Percentiles rank a stretch among this genome's conserved stretches.
Conservation (phyloP, 192 early-diverging fungal species). For the Lobosporangium transversale region DNA sequence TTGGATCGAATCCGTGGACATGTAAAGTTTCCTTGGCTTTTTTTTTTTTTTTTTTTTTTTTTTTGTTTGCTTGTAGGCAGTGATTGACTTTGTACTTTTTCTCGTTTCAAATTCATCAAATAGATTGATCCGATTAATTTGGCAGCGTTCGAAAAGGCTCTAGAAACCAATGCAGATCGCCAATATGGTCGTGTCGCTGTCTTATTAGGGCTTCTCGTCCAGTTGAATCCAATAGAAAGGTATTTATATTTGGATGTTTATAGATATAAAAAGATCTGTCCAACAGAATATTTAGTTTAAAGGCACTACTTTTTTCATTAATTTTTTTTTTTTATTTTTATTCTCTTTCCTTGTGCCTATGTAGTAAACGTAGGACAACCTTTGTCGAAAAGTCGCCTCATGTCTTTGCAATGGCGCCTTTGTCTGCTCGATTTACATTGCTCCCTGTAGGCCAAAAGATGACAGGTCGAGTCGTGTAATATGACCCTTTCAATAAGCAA, state of each 20-base stretch:
- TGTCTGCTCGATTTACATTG: slow-evolving; percentile 65
- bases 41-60: not conserved
- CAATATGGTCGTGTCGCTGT: slow-evolving; percentile 65
- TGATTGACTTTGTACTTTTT: not conserved
- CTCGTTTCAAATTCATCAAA: too few relatives aligned
- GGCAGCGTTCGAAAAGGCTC: slow-evolving; percentile 58
- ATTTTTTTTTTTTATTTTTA: not conserved
- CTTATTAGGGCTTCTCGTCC: slow-evolving; percentile 62
- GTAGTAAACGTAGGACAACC: slow-evolving; percentile 53
- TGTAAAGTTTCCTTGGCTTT: slow-evolving; percentile 22
- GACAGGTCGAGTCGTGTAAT: slow-evolving; percentile 28
- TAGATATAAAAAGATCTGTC: not conserved
- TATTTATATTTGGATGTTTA: slow-evolving; percentile 4
- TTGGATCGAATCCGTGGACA: slow-evolving; percentile 28
- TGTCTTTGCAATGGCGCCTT: slow-evolving; percentile 63
- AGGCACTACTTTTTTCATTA: not conserved
- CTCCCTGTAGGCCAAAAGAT: slow-evolving; percentile 64
- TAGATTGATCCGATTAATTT: slow-evolving; percentile 79
- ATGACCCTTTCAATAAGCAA: too few relatives aligned
- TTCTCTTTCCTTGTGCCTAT: too few relatives aligned
- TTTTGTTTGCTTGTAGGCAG: not conserved
- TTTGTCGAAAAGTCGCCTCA: slow-evolving; percentile 61
- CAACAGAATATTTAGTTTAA: not conserved
- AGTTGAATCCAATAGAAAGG: slow-evolving; percentile 57
- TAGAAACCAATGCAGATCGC: slow-evolving; percentile 64